Evolutionary conservation across 768 basidiomycete genomes (phyloP).

Genomic region (Xanthoconium stramineum): DNA sequence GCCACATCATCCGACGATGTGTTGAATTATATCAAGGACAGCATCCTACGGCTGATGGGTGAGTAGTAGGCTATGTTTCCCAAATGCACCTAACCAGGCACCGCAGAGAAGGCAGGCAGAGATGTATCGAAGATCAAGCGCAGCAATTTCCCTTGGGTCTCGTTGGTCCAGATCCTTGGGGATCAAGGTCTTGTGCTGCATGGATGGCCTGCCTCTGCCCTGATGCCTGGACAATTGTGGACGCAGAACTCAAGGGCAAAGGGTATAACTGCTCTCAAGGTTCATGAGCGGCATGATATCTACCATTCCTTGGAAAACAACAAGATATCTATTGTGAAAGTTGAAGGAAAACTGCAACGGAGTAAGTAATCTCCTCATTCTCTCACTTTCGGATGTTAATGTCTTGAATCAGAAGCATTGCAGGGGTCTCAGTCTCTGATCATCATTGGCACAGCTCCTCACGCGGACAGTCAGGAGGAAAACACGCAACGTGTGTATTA

Average conservation of each 20-base stretch:
- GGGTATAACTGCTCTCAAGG: constrained; percentile 6
- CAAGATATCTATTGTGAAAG: not conserved
- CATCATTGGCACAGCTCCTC: not conserved
- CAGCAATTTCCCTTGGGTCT: too few relatives aligned
- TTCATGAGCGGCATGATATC: not conserved
- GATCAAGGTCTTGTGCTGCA: constrained; percentile 1
- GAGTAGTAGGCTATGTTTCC: too few relatives aligned
- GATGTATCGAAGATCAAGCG: too few relatives aligned
- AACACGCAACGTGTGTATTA: too few relatives aligned
- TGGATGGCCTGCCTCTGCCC: not conserved
- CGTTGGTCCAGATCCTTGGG: too few relatives aligned
- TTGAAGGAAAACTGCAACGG: not conserved
- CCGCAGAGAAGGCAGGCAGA: too few relatives aligned
- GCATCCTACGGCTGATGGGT: too few relatives aligned
- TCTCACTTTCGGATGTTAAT: not conserved
- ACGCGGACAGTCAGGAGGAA: not conserved
- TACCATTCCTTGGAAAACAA: constrained; percentile 1
- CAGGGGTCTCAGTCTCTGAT: not conserved
- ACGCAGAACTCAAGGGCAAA: not conserved
- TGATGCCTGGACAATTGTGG: not conserved
- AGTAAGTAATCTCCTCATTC: not conserved
- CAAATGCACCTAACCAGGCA: too few relatives aligned
- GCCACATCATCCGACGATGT: too few relatives aligned
- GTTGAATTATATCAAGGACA: too few relatives aligned
- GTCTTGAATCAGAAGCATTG: not conserved